These are phyloP conservation scores for Vicia faba DNA, from an alignment of 306 rosid species.

Conservation along the genomic window DNA sequence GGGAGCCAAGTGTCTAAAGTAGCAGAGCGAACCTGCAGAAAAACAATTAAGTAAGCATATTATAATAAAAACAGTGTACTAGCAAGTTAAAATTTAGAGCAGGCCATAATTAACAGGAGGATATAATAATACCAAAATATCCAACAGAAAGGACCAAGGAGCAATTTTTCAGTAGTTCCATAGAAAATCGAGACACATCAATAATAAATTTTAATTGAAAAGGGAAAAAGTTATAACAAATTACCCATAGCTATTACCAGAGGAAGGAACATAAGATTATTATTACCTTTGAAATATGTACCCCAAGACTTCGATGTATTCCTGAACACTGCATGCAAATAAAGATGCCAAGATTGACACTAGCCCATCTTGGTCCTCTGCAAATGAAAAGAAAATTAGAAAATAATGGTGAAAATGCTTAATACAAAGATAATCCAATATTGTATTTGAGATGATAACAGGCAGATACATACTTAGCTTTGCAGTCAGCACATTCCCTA, in stretches of 20 bases:
- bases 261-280: constrained; percentile 14
- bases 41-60: constrained; percentile 34
- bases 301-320: constrained; percentile 96
- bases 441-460: no score
- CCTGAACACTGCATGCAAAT: constrained; percentile 98
- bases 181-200: constrained; percentile 2
- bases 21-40: constrained; percentile 93
- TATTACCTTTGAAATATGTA: constrained; percentile 93
- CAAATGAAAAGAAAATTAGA: constrained; percentile 37
- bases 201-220: constrained; percentile 8
- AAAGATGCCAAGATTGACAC: constrained; percentile 96
- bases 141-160: constrained; percentile 5
- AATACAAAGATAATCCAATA: constrained; percentile 5
- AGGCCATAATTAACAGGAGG: neutral
- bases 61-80: constrained; percentile 9
- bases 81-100: constrained; percentile 10
- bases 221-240: neutral
- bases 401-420: constrained; percentile 18
- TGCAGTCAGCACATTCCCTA: constrained; percentile 99
- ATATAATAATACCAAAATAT: constrained; percentile 1
- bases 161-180: constrained; percentile 25
- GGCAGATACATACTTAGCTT: constrained; percentile 79
- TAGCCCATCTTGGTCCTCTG: constrained; percentile 99
- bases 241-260: no score
- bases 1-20: constrained; percentile 99